Evolutionary conservation across 129 eudicot species (phyloP), one percentile per base, ranked within the genome.

Genomic region (Artemisia tridentata): DNA sequence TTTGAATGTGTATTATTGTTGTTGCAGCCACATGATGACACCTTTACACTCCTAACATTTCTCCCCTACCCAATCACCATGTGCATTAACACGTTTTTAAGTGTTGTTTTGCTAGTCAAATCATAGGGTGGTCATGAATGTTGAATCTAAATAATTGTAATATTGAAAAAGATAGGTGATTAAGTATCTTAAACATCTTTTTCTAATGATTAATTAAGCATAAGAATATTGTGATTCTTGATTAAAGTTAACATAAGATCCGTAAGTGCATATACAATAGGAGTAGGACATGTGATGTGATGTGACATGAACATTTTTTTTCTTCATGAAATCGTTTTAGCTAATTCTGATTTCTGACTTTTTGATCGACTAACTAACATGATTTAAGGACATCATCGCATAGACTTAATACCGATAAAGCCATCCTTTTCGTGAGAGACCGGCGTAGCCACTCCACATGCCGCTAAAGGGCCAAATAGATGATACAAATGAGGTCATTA

Each of bases 71-170:
- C 76, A 56, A 78, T 71, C 77, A 45, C 81, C 77, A 78, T 78
- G 81, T 78, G 81, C 77, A 78, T 71, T 65, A 65, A 77, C 81
- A 77, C 71, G 76, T 77, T 77, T 77, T 72, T 11, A 41, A 77
- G 71, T 63, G 67, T 70, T 77, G 67, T 69, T 41, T 61, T 52
- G 73, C 79, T 19, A 66, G 79, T 75, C 73, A 75, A 75, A 75
- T 75, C 79, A 75, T 75, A 55, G 73, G 51, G 47, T 48, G 80
- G 45, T 41, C 80, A 75, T 27, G 62, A 17, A 58, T 75, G 80
- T 75, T 62, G 51, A 29, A 31, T 75, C 68, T 17, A 74, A 54
- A 8, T 34, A 53, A 20, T 43, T 18, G 7, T 50, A 63, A 46
- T 60, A 23, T n/a, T 13, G 21, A 54, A 29, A 15, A 19, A 41